phyloP scores from a whole-genome alignment of 2,329 filamentous ascomycete species.

The Tolypocladium sp. region DNA sequence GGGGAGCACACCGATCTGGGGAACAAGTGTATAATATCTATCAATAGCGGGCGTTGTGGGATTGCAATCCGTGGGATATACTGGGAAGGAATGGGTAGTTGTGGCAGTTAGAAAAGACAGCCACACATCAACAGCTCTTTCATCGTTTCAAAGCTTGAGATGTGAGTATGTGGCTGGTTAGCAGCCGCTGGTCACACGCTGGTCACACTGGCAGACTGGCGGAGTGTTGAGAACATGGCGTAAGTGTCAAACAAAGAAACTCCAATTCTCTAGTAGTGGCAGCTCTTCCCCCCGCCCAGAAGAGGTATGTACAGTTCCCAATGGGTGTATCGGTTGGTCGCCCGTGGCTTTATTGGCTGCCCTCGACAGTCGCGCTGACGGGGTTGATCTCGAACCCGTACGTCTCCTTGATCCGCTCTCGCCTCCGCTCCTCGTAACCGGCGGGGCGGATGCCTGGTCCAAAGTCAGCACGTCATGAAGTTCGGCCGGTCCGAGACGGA shows the following conservation, averaged over 20 bases:
- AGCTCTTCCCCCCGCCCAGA: slow-evolving; percentile 21
- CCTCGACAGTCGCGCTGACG: slow-evolving; percentile 42
- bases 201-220: too few relatives aligned
- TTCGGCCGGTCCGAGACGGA: too few relatives aligned
- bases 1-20: background rate
- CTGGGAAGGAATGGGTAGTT: background rate
- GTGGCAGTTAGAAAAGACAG: background rate
- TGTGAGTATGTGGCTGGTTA: background rate
- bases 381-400: slow-evolving; percentile 80
- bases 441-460: slow-evolving; percentile 64
- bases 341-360: slow-evolving; percentile 23
- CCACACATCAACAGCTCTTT: background rate
- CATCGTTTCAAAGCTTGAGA: background rate
- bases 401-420: slow-evolving; percentile 71
- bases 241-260: slow-evolving; percentile 19
- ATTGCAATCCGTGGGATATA: background rate
- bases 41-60: background rate
- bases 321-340: slow-evolving; percentile 6
- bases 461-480: background rate
- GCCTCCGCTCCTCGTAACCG: slow-evolving; percentile 77
- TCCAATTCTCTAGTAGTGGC: slow-evolving; percentile 31
- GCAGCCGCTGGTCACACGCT: background rate
- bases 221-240: background rate
- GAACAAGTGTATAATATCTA: background rate
- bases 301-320: slow-evolving; percentile 25